Conservation (phyloP, 2,329 filamentous ascomycete genomes). For the Stromatinia cepivora region DNA sequence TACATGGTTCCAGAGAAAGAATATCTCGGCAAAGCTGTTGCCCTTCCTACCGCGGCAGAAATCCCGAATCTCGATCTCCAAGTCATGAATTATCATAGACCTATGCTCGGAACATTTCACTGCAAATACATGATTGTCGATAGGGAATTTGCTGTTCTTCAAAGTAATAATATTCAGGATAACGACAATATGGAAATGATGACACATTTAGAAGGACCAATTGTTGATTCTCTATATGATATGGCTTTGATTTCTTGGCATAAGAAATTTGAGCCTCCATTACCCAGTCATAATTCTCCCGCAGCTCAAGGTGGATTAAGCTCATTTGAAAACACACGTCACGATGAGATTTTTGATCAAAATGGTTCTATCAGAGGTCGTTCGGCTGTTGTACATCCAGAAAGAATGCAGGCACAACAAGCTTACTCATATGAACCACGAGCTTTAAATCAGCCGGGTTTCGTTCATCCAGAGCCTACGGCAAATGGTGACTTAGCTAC, state of each 20-base stretch:
- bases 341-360: constrained; percentile 37
- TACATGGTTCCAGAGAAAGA: constrained; percentile 57
- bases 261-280: constrained; percentile 57
- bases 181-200: constrained; percentile 84
- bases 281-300: constrained; percentile 56
- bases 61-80: constrained; percentile 71
- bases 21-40: constrained; percentile 59
- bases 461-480: background rate
- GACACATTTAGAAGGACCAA: constrained; percentile 71
- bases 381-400: constrained; percentile 28
- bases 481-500: constrained; percentile 14
- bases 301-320: constrained; percentile 44
- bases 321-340: constrained; percentile 29
- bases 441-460: constrained; percentile 28
- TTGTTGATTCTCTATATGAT: constrained; percentile 76
- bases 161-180: constrained; percentile 78
- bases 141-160: constrained; percentile 65
- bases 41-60: constrained; percentile 61
- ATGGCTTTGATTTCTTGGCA: constrained; percentile 73
- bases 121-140: constrained; percentile 78
- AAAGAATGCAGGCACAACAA: constrained; percentile 25
- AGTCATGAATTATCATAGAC: constrained; percentile 71
- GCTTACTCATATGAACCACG: constrained; percentile 30
- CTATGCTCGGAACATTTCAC: constrained; percentile 73
- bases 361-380: constrained; percentile 41